Base-by-base conservation (phyloP, 1,139 yeast genomes). In the Nakaseomyces uthaithaninus region DNA sequence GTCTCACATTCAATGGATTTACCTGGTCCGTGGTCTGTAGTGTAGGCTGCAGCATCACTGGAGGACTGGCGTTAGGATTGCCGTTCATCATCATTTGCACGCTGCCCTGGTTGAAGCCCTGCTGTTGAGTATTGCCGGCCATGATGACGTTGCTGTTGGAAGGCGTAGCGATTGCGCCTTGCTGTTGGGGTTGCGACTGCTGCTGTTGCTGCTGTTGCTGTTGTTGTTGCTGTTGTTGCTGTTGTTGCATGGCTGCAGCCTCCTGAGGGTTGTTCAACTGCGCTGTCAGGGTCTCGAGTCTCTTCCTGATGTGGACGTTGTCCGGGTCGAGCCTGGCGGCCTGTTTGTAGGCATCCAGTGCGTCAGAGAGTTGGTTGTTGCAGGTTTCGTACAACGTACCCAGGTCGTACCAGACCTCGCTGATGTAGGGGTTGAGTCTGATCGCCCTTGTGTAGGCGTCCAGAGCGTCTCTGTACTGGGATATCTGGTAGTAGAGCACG, bases 361-460 rank as follows among this genome's bases (percentile, higher is more conserved):
- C 98, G 60, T 91, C 98, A 48, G 80, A 75, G 45, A 89, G 75
- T 66, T 91, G 98, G 64, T 89, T 89, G 65, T 89, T 91, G 65
- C 98, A 91, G 24, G 96, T 86, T 66, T 91, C 98, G 63, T 91
- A 91, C 39, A 91, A 69, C 2, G 97, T 91, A 43, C 98, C 98
- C 58, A 91, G 73, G 65, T 91, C 98, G 63, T 91, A 91, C 98
- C 98, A 91, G 22, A 91, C 98, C 63, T 91, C 98, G 46, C 93
- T 80, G 51, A 91, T 84, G 66, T 87, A 87, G 14, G 98, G 98
- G 55, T 91, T 91, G 53, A 91, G 74, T 52, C 97, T 73, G 47
- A 91, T 91, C 11, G 98, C 98, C 45, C 98, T 72, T 6, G 97
- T 87, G 65, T 91, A 91, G 12, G 98, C 98, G 61, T 91, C 98